phyloP scores from a whole-genome alignment of 805 yeast species.

The Hermanozyma aechmeae region DNA sequence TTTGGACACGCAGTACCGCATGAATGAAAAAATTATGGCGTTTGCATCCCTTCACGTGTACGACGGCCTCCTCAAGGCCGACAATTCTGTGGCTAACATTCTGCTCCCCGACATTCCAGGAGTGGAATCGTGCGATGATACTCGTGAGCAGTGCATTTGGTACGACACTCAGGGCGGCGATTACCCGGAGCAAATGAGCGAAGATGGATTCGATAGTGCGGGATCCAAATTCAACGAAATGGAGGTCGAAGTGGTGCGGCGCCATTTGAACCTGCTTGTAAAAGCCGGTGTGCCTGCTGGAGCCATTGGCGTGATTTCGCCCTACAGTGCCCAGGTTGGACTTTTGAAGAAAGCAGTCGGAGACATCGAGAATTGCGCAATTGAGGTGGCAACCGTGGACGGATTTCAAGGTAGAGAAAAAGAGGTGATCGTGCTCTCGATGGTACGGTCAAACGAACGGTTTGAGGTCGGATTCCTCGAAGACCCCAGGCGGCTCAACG shows the following conservation, averaged over 20 bases:
- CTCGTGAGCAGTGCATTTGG: conserved; percentile 58
- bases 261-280: conserved; percentile 47
- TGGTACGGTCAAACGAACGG: conserved; percentile 72
- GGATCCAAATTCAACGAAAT: conserved; percentile 70
- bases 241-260: conserved; percentile 55
- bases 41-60: conserved; percentile 69
- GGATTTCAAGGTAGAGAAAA: conserved; percentile 97
- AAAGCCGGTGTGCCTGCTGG: conserved; percentile 41
- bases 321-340: conserved; percentile 82
- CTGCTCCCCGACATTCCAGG: conserved; percentile 42
- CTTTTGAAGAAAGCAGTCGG: conserved; percentile 35
- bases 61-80: conserved; percentile 53
- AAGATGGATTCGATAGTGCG: conserved; percentile 14
- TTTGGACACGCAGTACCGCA: conserved; percentile 75
- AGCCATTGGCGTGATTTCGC: conserved; percentile 79
- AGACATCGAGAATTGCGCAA: conserved; percentile 16
- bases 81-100: conserved; percentile 42
- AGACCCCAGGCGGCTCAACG: conserved; percentile 77
- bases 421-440: conserved; percentile 68
- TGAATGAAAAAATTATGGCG: conserved; percentile 71
- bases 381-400: conserved; percentile 87
- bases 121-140: conserved; percentile 42
- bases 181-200: conserved; percentile 48
- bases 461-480: conserved; percentile 73
- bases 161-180: conserved; percentile 91